Percentiles rank a stretch among this genome's conserved stretches.
phyloP scores from a whole-genome alignment of 108 stramenopile genomes.

The Cyclotella sp. region DNA sequence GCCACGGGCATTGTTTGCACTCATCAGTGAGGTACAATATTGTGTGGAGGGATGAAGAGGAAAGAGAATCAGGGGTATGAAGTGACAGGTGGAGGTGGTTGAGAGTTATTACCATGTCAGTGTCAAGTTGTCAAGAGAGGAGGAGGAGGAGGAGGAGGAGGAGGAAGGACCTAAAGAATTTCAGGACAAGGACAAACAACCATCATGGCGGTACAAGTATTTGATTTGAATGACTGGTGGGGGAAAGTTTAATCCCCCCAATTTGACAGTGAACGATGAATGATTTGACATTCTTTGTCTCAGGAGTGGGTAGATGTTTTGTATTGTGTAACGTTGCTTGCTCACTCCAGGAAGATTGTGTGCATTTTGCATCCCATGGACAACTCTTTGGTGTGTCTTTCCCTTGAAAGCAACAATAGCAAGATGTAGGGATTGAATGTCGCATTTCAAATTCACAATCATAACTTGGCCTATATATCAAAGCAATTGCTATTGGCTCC shows the following conservation, averaged over 20 bases:
- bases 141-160: background rate
- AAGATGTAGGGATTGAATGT: conserved; percentile 42
- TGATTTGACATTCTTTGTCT: conserved; percentile 79
- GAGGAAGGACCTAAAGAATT: conserved; percentile 31
- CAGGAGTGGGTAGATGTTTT: conserved; percentile 78
- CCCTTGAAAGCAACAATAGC: conserved; percentile 16
- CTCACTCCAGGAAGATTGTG: conserved; percentile 80
- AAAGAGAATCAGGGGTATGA: conserved; percentile 51
- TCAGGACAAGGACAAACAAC: too few relatives aligned
- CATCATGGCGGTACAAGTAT: conserved; percentile 57
- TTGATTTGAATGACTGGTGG: conserved; percentile 67
- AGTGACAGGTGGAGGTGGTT: conserved; percentile 4
- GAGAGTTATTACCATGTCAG: conserved; percentile 41
- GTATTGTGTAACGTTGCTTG: conserved; percentile 76
- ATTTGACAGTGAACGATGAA: conserved; percentile 54
- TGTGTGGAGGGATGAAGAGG: conserved; percentile 61
- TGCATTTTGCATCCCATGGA: conserved; percentile 61
- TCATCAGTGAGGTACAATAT: conserved; percentile 60
- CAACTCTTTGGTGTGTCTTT: conserved; percentile 79
- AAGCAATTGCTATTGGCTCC: conserved; percentile 72
- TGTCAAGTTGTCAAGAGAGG: conserved; percentile 28
- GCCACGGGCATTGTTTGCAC: conserved; percentile 84
- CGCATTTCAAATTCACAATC: conserved; percentile 75
- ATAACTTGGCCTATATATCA: conserved; percentile 60
- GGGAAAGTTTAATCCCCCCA: conserved; percentile 54